Conservation (phyloP, 1,284 basidiomycete genomes). For the Psilocybe mexicana region DNA sequence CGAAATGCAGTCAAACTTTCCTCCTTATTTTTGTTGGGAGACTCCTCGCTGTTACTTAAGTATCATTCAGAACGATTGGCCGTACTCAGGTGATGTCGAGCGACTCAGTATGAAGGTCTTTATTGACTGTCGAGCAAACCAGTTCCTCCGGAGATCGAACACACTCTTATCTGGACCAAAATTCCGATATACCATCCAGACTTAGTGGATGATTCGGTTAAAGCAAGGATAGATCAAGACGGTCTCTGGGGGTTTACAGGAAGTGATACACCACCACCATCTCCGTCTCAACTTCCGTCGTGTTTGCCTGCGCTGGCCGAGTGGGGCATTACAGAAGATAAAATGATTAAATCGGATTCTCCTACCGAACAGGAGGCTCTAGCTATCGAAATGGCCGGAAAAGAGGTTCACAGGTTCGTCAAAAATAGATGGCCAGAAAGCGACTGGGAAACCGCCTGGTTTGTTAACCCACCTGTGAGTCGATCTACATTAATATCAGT, state of each 20-base stretch:
- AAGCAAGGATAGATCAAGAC: conserved; percentile 59
- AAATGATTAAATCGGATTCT: conserved; percentile 49
- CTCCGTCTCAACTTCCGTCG: conserved; percentile 56
- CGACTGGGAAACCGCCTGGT: conserved; percentile 85
- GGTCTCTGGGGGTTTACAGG: conserved; percentile 83
- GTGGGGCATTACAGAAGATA: conserved; percentile 67
- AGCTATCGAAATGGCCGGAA: conserved; percentile 51
- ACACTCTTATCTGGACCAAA: conserved; percentile 75
- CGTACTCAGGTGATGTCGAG: conserved; percentile 63
- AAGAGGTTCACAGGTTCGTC: conserved; percentile 64
- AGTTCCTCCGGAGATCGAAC: conserved; percentile 76
- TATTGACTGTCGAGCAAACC: not conserved
- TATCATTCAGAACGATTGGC: conserved; percentile 83
- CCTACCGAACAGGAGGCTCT: conserved; percentile 53
- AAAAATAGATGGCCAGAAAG: conserved; percentile 60
- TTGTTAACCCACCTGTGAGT: conserved; percentile 79
- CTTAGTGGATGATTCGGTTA: conserved; percentile 46
- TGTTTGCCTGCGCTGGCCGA: conserved; percentile 63
- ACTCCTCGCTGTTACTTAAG: conserved; percentile 60
- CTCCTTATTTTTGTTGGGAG: conserved; percentile 65
- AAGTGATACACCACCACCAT: conserved; percentile 52
- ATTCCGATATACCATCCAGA: conserved; percentile 65
- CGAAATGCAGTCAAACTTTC: not conserved
- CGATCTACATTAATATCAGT: not conserved
- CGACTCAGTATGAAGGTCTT: not conserved